Base-by-base conservation (phyloP, 805 yeast genomes). In the Kodamaea sagamina region DNA sequence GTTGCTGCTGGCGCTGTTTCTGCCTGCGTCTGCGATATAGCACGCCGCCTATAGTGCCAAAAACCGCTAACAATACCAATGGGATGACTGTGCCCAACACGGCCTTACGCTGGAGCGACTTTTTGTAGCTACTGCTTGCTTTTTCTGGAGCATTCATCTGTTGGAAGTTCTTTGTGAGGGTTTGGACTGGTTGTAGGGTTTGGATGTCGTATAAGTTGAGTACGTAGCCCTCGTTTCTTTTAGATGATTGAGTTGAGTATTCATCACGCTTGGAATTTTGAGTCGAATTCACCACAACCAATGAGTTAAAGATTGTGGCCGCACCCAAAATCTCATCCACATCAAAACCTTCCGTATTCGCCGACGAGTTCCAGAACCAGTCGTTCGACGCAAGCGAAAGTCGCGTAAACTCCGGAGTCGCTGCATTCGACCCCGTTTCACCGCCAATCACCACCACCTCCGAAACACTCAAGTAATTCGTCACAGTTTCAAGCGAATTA, bases 391-490 rank as follows among this genome's bases (percentile, higher is more conserved):
- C 49, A 22, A 71, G 56, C 25, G 63, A 48, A 17, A 82, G 62
- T 18, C 52, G 51, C 3, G 77, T 72, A 52, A 72, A 62, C 8
- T 55, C 48, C 0, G 86, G 84, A 3, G 59, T 45, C 1, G 81
- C 67, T 2, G 52, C 50, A 9, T 65, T 57, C 17, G 66, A 59
- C 3, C 59, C 52, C 16, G 73, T 62, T 4, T 65, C 65, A 2
- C 95, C 95, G 4, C 93, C 93, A 10, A 84, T 44, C 35, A 83
- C 70, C 7, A 86, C 55, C 0, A 81, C 71, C 11, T 69, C 61
- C 3, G 58, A 57, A 4, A 74, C 68, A 13, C 50, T 47, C 40
- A 69, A 72, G 32, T 62, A 55, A 16, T 63, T 56, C 10, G 55
- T 47, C 32, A 73, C 62, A 18, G 68, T 56, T 11, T 50, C 48